Conservation (phyloP, 805 yeast genomes). For the Yarrowia porcina region DNA sequence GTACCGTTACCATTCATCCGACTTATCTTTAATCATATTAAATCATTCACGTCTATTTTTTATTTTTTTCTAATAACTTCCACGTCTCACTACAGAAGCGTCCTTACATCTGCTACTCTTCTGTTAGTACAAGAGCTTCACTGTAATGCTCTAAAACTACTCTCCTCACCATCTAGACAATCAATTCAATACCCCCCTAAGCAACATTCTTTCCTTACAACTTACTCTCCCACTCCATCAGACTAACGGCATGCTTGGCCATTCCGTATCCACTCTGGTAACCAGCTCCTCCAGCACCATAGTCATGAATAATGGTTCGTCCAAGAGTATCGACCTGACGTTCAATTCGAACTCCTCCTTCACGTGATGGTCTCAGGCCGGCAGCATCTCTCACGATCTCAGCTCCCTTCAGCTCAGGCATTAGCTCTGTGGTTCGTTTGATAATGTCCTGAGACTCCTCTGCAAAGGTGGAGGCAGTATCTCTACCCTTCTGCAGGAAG, state of each 20-base stretch:
- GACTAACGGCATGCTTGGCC: slow-evolving; percentile 46
- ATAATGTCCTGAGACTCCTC: slow-evolving; percentile 61
- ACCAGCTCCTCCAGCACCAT: slow-evolving; percentile 78
- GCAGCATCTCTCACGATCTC: slow-evolving; percentile 64
- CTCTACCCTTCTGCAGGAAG: slow-evolving; percentile 59
- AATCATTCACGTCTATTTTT: too few relatives aligned
- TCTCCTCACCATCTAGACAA: too few relatives aligned
- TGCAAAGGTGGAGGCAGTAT: slow-evolving; percentile 57
- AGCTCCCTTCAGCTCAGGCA: slow-evolving; percentile 42
- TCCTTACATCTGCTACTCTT: too few relatives aligned
- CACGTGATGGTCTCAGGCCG: slow-evolving; percentile 73
- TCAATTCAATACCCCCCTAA: too few relatives aligned
- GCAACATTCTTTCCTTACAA: too few relatives aligned
- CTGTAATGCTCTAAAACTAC: too few relatives aligned
- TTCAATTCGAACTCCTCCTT: slow-evolving; percentile 74
- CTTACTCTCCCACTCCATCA: slow-evolving; percentile 27
- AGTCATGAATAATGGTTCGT: slow-evolving; percentile 58
- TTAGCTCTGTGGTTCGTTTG: slow-evolving; percentile 52
- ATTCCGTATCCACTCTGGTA: slow-evolving; percentile 70
- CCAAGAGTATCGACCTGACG: slow-evolving; percentile 43
- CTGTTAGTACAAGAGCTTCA: too few relatives aligned
- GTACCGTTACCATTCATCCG: too few relatives aligned
- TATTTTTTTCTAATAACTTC: too few relatives aligned
- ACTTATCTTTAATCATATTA: too few relatives aligned
- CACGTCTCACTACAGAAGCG: too few relatives aligned